A percentile compares a stretch with the other conserved stretches of the same genome.
phyloP scores from a whole-genome alignment of 2,329 filamentous ascomycete species.

The Alternaria angustiovoidea region DNA sequence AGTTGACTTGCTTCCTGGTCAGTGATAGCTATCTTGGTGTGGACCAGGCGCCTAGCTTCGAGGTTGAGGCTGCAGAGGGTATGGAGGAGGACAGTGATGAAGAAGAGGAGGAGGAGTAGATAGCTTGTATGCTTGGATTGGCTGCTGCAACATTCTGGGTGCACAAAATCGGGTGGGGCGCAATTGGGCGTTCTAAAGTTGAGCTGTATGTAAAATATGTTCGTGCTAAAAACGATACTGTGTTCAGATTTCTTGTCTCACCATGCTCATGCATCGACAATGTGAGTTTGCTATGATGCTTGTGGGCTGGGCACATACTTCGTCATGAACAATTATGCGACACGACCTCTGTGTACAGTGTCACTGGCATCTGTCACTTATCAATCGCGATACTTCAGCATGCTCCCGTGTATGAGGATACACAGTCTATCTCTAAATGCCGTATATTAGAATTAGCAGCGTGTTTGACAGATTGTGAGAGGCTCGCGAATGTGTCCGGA shows the following conservation, averaged over 20 bases:
- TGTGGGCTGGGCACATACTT: neutral
- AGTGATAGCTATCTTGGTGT: conserved; percentile 97
- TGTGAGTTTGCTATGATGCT: neutral
- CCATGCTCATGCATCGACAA: neutral
- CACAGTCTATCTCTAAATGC: too few relatives aligned
- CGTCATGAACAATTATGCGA: neutral
- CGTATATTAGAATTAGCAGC: too few relatives aligned
- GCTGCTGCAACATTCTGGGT: neutral
- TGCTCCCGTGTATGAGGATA: too few relatives aligned
- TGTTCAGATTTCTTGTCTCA: neutral
- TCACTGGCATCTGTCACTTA: too few relatives aligned
- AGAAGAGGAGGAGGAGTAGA: conserved; percentile 64
- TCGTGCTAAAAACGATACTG: neutral
- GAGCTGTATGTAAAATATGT: conserved; percentile 6
- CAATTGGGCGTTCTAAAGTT: neutral
- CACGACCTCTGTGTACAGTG: too few relatives aligned
- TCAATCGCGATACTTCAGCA: too few relatives aligned
- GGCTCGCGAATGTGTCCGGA: too few relatives aligned
- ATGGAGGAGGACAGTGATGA: conserved; percentile 95
- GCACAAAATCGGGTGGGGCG: conserved; percentile 1
- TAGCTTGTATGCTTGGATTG: neutral
- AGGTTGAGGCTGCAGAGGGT: conserved; percentile 83
- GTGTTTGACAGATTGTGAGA: too few relatives aligned
- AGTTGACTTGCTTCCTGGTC: conserved; percentile 92
- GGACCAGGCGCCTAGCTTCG: conserved; percentile 92